Evolutionary conservation across 257 asterid genomes (phyloP), one percentile per base, ranked within the genome.

Genomic region (Phtheirospermum japonicum): DNA sequence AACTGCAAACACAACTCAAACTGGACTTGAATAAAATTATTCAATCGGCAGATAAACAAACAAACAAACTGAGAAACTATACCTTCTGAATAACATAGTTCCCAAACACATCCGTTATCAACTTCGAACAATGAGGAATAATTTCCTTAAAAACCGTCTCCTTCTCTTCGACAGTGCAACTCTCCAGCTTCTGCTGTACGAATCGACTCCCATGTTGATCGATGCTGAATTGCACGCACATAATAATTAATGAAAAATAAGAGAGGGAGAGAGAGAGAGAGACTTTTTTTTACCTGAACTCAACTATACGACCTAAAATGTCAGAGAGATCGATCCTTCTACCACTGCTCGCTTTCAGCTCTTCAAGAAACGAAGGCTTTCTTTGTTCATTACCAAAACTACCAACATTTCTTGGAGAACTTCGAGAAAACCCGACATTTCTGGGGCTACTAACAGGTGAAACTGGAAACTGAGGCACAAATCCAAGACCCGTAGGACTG

Each of bases 1-100:
- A 89, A 87, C 97, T 89, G 82, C 52, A 74, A 51, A 71, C 58
- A 65, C 62, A 80, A 54, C 33, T 10, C 67, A 68, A 23, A 66
- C 40, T 18, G 45, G 46, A 54, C 45, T 31, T 51, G 57, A 59
- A 57, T 43, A 57, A 26, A 14, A 64, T n/a, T 49, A 56, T 65
- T 56, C 18, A 58, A 31, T 43, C 26, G 63, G 59, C 18, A 48
- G 28, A 48, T 7, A 48, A 48, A 42, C 20, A 32, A 8, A 46
- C 34, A 37, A 63, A 43, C 36, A 32, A 59, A 65, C 63, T 36
- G 16, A 67, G 57, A 54, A 9, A 52, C n/a, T 46, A 43, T 59
- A 87, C 97, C 97, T 90, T 85, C 78, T 90, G 97, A 67, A 90
- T 83, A 42, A 90, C 96, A 82, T 90, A 90, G 75, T 90, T 90